Evolutionary conservation across 257 asterid species (phyloP), one percentile per base, ranked within the genome.

Genomic region (Fraxinus quadrangulata): DNA sequence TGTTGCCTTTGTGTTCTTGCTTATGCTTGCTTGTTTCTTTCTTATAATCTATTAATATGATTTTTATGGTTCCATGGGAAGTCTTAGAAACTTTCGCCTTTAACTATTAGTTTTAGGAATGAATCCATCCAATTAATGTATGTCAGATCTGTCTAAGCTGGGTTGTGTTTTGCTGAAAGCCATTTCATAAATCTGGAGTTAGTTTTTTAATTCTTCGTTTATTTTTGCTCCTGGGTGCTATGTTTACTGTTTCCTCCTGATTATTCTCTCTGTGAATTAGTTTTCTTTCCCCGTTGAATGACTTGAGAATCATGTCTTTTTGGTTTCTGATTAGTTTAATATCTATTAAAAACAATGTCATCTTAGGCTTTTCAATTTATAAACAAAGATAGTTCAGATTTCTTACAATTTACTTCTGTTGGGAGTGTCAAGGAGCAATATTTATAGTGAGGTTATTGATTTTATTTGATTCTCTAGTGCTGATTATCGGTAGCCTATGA

Each of bases 81-180:
- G 37, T 63, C 83, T 65, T 72, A 75, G 19, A 75, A 76, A 26
- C 71, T 68, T 68, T 56, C 0, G 28, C 9, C 66, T n/a, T 56
- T n/a, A 10, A n/a, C 69, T 49, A 40, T 21, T 36, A 5, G 37
- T 36, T 30, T 39, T 14, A 23, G 34, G 14, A 12, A n/a, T 59
- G 61, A 34, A 70, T 70, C 24, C 19, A 11, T 76, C 65, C 14
- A 42, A 6, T 26, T 23, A 19, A 56, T 69, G 65, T 11, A 8
- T 63, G 19, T n/a, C 63, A 45, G 51, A 61, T 33, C 4, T 23
- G 63, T 16, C 28, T 51, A 10, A 26, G 79, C 9, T 63, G 30
- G n/a, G 16, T 75, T 68, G 66, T 40, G 36, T 2, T 5, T 24
- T 34, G 73, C 40, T 13, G 73, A 37, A 40, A 66, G 31, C 47